Base-by-base conservation (phyloP, 768 basidiomycete genomes). In the Agrocybe praecox region DNA sequence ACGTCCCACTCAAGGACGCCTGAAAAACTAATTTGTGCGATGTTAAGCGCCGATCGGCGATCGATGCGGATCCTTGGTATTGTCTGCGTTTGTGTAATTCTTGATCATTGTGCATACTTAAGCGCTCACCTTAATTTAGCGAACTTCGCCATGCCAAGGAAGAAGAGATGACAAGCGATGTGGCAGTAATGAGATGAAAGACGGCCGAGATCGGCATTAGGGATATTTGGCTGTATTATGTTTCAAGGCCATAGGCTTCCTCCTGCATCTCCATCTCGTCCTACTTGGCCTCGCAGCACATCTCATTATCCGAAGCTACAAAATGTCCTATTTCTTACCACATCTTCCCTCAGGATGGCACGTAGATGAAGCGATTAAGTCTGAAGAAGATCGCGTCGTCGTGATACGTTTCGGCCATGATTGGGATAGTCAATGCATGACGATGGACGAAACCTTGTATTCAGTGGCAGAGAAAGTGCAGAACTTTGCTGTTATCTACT, bases 361-460 rank as follows among this genome's bases (percentile, higher is more conserved):
- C 69, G 97, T 99, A 58, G 97, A 99, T 68, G 96, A 98, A 70
- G 94, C 97, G 8, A 98, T 99, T 73, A 93, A 97, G 63, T 96
- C 94, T 0, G 97, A 99, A 72, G 97, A 99, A 71, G 94, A 97
- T 66, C 84, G 97, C 43, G 84, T 97, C 32, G 96, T 98, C 22
- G 91, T 94, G 52, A 88, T 98, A 46, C 88, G 96, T 3, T 98
- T 98, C 68, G 96, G 96, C 0, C 92, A 94, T 68, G 95, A 96
- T 71, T 90, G 88, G 87, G 93, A 98, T 70, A 75, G 81, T 0
- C 89, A 97, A 62, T 98, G 96, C 76, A 98, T 98, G 97, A 90
- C 88, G 17, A 97, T 98, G 95, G 97, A 98, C 77, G 96, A 98
- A 73, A 96, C 94, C 1, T 84, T 98, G 10, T 91, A 94, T 71